Conservation (phyloP, 768 basidiomycete species). For the Mrakia blollopis region DNA sequence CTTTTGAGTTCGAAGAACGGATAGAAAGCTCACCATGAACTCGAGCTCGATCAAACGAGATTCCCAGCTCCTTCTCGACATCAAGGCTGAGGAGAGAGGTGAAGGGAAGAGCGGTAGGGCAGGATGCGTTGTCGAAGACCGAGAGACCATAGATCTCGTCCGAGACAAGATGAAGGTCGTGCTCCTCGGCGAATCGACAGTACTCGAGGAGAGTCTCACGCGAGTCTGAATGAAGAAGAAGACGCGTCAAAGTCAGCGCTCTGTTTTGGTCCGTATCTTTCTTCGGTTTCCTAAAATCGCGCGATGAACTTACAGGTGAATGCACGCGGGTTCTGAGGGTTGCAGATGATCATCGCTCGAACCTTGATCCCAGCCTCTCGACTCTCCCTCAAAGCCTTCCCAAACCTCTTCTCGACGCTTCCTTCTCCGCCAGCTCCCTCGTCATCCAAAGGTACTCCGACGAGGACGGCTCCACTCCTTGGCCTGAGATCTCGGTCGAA, state of each 20-base stretch:
- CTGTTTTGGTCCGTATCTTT: neutral
- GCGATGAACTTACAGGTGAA: conserved; percentile 32
- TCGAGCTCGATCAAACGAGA: conserved; percentile 37
- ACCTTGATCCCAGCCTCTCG: conserved; percentile 36
- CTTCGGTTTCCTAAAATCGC: neutral
- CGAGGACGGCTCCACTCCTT: conserved; percentile 39
- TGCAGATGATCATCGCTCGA: conserved; percentile 38
- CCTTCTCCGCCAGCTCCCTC: conserved; percentile 36
- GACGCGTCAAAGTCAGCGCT: neutral
- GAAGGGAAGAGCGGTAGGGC: conserved; percentile 37
- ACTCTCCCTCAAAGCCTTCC: conserved; percentile 34
- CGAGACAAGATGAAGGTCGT: conserved; percentile 42
- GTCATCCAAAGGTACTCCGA: conserved; percentile 37
- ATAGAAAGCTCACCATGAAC: conserved; percentile 36
- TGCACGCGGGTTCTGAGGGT: conserved; percentile 39
- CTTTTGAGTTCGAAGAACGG: neutral
- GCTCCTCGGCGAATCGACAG: conserved; percentile 41
- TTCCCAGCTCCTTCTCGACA: conserved; percentile 40
- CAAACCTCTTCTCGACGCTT: conserved; percentile 36
- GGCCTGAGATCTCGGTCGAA: conserved; percentile 37
- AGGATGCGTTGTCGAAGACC: conserved; percentile 38
- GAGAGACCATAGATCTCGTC: conserved; percentile 45
- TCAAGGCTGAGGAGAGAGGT: conserved; percentile 41
- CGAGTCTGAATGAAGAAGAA: conserved; percentile 24
- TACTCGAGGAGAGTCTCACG: conserved; percentile 41